These are phyloP conservation scores for Rhododendron henanense DNA, from an alignment of 148 eudicot species.

Conservation along the genomic window DNA sequence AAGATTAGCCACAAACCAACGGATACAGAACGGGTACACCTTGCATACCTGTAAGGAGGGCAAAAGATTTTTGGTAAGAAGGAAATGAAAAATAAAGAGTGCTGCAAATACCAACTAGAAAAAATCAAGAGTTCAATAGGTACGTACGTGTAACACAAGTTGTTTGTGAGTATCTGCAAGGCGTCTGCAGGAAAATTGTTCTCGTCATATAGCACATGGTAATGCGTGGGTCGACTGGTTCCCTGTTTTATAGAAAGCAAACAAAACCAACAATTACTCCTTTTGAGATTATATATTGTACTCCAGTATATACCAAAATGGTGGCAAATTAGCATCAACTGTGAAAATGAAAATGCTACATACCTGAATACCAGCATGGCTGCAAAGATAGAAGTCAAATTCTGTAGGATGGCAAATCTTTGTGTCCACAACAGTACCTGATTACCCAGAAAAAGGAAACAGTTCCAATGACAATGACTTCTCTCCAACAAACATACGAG, in stretches of 20 bases:
- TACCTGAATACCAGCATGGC: slow-evolving; percentile 94
- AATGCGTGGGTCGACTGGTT: slow-evolving; percentile 83
- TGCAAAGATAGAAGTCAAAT: slow-evolving; percentile 62
- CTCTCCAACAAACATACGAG: neutral
- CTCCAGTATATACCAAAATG: no score
- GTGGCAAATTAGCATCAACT: neutral
- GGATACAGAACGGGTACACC: slow-evolving; percentile 91
- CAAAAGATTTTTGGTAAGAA: neutral
- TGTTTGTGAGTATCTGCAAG: slow-evolving; percentile 59
- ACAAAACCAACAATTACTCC: neutral
- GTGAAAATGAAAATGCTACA: neutral
- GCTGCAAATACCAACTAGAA: neutral
- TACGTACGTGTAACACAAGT: slow-evolving; percentile 85
- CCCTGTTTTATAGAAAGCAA: slow-evolving; percentile 40
- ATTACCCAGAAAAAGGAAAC: neutral
- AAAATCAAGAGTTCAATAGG: neutral
- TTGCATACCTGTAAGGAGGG: slow-evolving; percentile 52
- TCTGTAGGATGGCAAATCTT: slow-evolving; percentile 66
- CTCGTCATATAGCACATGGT: slow-evolving; percentile 78
- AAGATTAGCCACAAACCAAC: slow-evolving; percentile 41
- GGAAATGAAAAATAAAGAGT: neutral
- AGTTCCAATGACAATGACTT: neutral
- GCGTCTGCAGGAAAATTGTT: slow-evolving; percentile 60
- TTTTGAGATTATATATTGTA: neutral
- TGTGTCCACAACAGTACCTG: slow-evolving; percentile 68